These are phyloP conservation scores for Phaffia rhodozyma DNA, from an alignment of 1,284 basidiomycete species.

Conservation along the genomic window DNA sequence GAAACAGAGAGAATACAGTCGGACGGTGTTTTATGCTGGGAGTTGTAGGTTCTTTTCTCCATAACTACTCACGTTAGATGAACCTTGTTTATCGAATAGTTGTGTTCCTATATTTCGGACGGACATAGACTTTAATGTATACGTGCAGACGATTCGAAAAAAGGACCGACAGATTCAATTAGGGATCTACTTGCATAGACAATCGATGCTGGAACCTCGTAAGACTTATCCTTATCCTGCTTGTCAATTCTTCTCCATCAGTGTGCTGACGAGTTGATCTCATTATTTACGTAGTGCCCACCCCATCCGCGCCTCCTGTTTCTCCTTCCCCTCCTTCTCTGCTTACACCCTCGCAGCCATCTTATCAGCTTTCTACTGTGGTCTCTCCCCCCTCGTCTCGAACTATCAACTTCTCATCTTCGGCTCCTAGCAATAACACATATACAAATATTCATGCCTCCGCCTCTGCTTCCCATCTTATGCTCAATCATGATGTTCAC, in stretches of 20 bases:
- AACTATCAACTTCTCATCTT: no score
- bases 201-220: slow-evolving; percentile 58
- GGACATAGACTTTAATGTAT: slow-evolving; percentile 65
- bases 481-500: no score
- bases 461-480: no score
- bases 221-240: slow-evolving; percentile 33
- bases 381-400: no score
- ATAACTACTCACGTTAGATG: not conserved
- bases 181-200: slow-evolving; percentile 80
- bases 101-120: slow-evolving; percentile 53
- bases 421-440: no score
- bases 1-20: slow-evolving; percentile 51
- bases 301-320: slow-evolving; percentile 18
- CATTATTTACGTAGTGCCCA: not conserved
- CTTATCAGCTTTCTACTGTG: not conserved
- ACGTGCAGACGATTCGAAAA: slow-evolving; percentile 69
- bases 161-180: slow-evolving; percentile 57
- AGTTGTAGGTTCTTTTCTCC: not conserved
- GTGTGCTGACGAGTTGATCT: slow-evolving; percentile 1
- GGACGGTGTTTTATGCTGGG: slow-evolving; percentile 40
- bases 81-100: not conserved
- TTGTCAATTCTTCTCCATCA: slow-evolving; percentile 29
- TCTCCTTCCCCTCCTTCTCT: slow-evolving; percentile 4
- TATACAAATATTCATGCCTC: no score
- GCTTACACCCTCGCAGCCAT: slow-evolving; percentile 20